Evolutionary conservation across 148 eudicot genomes (phyloP).

Genomic region (Arbutus unedo): DNA sequence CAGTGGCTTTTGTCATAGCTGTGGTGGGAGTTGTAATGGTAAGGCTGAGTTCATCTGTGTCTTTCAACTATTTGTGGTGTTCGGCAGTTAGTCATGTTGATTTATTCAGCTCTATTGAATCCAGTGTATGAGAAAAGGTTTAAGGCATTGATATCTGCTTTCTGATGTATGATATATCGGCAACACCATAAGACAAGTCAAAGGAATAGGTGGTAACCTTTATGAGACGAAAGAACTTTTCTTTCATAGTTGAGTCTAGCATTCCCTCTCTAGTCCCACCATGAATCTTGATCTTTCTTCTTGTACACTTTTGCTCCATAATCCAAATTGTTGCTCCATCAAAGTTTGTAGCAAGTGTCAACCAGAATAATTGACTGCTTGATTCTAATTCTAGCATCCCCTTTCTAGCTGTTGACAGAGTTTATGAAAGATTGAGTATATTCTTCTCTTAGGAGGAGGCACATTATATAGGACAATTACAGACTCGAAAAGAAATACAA

Average conservation of each 20-base stretch:
- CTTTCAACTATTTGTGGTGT: not conserved
- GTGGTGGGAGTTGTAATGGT: constrained; percentile 69
- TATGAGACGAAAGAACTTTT: not conserved
- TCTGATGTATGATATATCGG: not conserved
- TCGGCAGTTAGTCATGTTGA: not conserved
- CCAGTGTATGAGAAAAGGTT: not conserved
- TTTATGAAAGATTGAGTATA: too few species aligned
- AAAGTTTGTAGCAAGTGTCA: too few species aligned
- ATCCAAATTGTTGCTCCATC: too few species aligned
- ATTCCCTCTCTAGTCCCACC: too few species aligned
- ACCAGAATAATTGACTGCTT: too few species aligned
- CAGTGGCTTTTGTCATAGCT: constrained; percentile 54
- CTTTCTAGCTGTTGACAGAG: too few species aligned
- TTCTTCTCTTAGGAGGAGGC: too few species aligned
- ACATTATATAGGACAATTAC: too few species aligned
- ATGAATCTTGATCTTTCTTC: too few species aligned
- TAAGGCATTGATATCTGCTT: not conserved
- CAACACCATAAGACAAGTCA: not conserved
- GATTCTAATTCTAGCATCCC: too few species aligned
- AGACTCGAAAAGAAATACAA: too few species aligned
- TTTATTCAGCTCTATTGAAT: not conserved
- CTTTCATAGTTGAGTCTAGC: not conserved
- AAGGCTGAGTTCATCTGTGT: constrained; percentile 19
- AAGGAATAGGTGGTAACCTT: not conserved
- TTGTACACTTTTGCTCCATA: too few species aligned